Evolutionary conservation across 108 stramenopile species (phyloP).

Genomic region (Conticribra weissflogii): DNA sequence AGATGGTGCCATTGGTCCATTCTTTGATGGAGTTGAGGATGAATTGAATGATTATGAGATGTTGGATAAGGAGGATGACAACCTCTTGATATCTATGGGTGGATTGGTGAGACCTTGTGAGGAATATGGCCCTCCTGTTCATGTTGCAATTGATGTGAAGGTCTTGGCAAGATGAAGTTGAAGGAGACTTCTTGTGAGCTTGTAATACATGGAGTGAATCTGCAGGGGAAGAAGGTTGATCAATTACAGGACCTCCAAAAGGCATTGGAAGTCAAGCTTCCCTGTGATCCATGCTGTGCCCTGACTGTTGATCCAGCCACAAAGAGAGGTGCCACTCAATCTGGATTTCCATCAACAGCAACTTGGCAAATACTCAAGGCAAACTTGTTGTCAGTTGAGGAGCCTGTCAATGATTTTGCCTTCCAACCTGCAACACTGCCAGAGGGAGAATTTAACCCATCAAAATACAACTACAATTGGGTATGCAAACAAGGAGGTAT

Average conservation of each 20-base stretch:
- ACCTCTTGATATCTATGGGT: neutral
- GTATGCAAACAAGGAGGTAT: too few species aligned
- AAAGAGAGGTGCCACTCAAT: neutral
- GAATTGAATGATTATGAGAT: constrained; percentile 4
- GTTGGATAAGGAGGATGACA: constrained; percentile 16
- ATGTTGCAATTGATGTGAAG: neutral
- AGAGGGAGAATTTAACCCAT: too few species aligned
- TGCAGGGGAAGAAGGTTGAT: constrained; percentile 6
- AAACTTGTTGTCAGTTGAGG: neutral
- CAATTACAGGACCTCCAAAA: constrained; percentile 5
- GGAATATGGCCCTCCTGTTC: neutral
- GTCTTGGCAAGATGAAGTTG: constrained; percentile 13
- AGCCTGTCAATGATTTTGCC: constrained; percentile 12
- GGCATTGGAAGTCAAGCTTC: constrained; percentile 1
- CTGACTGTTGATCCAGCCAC: neutral
- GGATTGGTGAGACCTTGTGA: neutral
- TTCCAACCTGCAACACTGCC: constrained; percentile 6
- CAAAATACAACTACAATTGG: too few species aligned
- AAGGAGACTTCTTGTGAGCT: constrained; percentile 8
- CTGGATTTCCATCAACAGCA: constrained; percentile 1
- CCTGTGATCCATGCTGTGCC: neutral
- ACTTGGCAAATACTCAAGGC: neutral
- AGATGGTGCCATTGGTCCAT: constrained; percentile 20
- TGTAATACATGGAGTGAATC: constrained; percentile 6
- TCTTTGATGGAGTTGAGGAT: constrained; percentile 17